Percentiles rank a stretch among this genome's conserved stretches.
These are phyloP conservation scores for Lathyrus aphaca DNA, from an alignment of 306 rosid genomes.

Conservation along the genomic window DNA sequence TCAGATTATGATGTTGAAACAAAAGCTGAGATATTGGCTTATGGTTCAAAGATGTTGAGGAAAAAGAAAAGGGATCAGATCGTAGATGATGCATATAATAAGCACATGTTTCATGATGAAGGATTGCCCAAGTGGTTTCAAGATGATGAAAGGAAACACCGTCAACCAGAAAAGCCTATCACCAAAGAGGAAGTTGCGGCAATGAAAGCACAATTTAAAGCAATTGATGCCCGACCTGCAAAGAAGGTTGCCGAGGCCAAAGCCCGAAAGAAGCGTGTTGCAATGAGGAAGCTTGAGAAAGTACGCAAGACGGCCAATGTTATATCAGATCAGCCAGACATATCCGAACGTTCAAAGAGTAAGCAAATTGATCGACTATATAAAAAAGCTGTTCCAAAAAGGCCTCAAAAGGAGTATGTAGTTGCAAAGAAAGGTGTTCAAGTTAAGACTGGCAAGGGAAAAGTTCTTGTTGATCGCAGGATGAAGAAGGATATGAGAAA, in stretches of 20 bases:
- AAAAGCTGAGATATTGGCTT: constrained; percentile 85
- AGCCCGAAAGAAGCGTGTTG: constrained; percentile 81
- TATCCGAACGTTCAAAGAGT: constrained; percentile 77
- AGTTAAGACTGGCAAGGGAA: constrained; percentile 74
- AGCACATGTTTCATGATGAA: constrained; percentile 75
- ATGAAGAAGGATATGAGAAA: constrained; percentile 85
- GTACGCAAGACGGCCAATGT: constrained; percentile 89
- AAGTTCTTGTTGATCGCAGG: constrained; percentile 74
- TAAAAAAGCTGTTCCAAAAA: constrained; percentile 69
- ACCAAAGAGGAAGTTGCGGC: constrained; percentile 84
- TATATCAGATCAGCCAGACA: constrained; percentile 90
- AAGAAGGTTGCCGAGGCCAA: constrained; percentile 71
- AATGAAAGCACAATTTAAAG: constrained; percentile 87
- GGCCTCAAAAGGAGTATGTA: constrained; percentile 81
- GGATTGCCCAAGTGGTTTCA: constrained; percentile 90
- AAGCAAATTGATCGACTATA: constrained; percentile 86
- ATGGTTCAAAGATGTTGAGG: constrained; percentile 79
- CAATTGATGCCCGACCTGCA: constrained; percentile 85
- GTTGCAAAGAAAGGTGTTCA: constrained; percentile 99
- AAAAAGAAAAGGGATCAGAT: constrained; percentile 73
- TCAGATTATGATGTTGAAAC: constrained; percentile 51
- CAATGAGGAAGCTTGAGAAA: constrained; percentile 86
- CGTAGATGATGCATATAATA: constrained; percentile 82
- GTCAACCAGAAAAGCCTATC: constrained; percentile 69
- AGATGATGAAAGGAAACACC: constrained; percentile 85